Evolutionary conservation across 2,329 filamentous ascomycete species (phyloP).

Genomic region (Seiridium cupressi): DNA sequence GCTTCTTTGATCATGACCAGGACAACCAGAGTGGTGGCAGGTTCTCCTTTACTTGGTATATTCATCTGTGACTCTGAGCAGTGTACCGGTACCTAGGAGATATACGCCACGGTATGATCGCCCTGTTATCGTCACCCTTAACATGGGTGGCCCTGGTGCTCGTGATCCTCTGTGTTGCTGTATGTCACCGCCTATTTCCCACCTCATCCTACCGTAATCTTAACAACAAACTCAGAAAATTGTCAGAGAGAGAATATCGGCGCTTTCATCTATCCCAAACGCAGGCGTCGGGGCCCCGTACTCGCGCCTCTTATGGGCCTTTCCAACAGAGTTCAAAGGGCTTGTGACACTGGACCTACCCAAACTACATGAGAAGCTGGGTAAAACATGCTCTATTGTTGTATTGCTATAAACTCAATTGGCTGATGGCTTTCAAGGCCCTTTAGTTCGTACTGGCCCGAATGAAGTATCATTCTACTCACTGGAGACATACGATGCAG

Average conservation of each 20-base stretch:
- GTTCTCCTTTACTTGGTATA: too few relatives aligned
- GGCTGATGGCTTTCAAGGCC: neutral
- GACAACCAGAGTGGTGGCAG: too few relatives aligned
- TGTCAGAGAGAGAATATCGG: neutral
- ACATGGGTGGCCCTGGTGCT: neutral
- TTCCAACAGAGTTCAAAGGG: neutral
- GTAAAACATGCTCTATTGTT: neutral
- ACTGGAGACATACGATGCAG: neutral
- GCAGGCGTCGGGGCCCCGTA: neutral
- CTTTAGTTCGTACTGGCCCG: slow-evolving; percentile 35
- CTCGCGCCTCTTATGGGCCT: neutral
- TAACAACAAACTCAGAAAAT: neutral
- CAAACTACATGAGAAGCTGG: neutral
- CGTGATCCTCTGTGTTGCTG: neutral
- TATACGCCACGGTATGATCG: too few relatives aligned
- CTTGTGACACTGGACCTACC: neutral
- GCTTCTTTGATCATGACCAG: too few relatives aligned
- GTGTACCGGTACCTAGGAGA: too few relatives aligned
- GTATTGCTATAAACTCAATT: neutral
- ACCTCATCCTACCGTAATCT: neutral
- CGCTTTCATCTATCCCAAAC: neutral
- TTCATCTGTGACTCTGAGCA: too few relatives aligned
- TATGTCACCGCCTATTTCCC: neutral
- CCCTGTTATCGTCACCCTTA: too few relatives aligned
- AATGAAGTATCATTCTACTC: slow-evolving; percentile 35